These are phyloP conservation scores for Collybia nuda DNA, from an alignment of 768 basidiomycete genomes.

Conservation along the genomic window DNA sequence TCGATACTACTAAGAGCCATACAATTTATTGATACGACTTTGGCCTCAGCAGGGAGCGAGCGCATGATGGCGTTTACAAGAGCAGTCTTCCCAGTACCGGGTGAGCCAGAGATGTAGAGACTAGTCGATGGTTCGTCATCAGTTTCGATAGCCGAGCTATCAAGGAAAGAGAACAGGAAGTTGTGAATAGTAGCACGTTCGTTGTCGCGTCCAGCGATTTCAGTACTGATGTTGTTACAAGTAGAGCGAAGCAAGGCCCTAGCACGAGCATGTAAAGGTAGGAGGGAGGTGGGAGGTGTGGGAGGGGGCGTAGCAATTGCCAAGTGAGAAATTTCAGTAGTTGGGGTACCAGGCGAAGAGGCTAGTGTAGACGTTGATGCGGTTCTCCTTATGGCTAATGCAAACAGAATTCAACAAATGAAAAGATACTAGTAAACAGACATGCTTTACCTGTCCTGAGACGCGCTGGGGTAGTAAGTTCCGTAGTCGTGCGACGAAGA, in stretches of 20 bases:
- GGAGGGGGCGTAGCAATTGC: constrained; percentile 60
- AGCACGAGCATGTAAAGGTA: constrained; percentile 55
- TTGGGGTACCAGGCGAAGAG: constrained; percentile 40
- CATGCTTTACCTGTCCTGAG: constrained; percentile 40
- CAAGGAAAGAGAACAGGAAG: constrained; percentile 60
- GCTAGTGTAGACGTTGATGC: constrained; percentile 46
- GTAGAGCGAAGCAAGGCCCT: constrained; percentile 73
- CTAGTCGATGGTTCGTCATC: constrained; percentile 35
- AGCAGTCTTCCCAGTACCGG: constrained; percentile 92
- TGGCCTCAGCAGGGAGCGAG: constrained; percentile 39
- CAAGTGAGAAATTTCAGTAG: constrained; percentile 39
- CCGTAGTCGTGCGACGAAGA: constrained; percentile 36
- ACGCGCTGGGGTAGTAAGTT: constrained; percentile 42
- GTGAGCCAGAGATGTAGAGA: constrained; percentile 90
- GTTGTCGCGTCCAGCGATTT: constrained; percentile 65
- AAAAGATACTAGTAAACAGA: constrained; percentile 3
- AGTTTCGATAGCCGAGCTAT: constrained; percentile 20
- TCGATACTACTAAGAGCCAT: constrained; percentile 73
- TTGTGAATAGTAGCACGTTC: constrained; percentile 59
- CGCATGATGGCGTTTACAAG: constrained; percentile 68
- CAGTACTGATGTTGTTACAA: constrained; percentile 48
- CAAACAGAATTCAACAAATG: constrained; percentile 5
- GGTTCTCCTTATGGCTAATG: constrained; percentile 42
- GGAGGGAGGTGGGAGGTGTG: constrained; percentile 51
- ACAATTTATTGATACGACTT: constrained; percentile 69